Base-by-base conservation (phyloP, 2,329 filamentous ascomycete genomes). In the Paecilomyces formosus region DNA sequence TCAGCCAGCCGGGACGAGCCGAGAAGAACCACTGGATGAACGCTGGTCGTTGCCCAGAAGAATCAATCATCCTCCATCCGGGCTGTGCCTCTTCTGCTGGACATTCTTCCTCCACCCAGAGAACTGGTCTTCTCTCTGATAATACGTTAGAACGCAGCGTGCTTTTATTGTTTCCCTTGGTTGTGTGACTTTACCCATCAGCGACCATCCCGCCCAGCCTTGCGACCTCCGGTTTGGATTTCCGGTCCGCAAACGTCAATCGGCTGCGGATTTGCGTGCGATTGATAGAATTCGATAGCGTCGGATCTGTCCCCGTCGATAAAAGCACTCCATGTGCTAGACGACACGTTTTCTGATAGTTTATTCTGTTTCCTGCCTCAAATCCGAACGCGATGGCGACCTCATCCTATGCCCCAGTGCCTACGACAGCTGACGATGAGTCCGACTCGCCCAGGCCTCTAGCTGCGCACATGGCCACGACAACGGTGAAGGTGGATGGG, bases 401-500 rank as follows among this genome's bases (percentile, higher is more conserved):
- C 30, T 58, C 53, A 54, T 56, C 31, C 21, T 54, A 45, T 9
- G 31, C 24, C 21, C n/a, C 26, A 49, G 53, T 51, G 28, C 50
- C 33, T n/a, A 49, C 30, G 15, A 45, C 30, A 26, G 61, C 66
- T 60, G 63, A 60, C 26, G 61, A 59, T 57, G 58, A 58, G 45
- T 24, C 51, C 18, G 56, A 55, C 58, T 53, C 57, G 24, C 51
- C 63, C 50, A 51, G 58, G 54, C 65, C 53, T 59, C 63, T 68
- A 31, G 80, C 82, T 35, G 78, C 82, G 60, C 85, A 88, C 71
- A 88, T 95, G 85, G 90, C 90, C 45, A 96, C 90, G 12, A 97
- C 94, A 31, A 97, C 92, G 21, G 78, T 99, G 61, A 90, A 88
- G 69, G 88, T 99, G 49, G 91, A 89, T 65, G 94, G 94, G 66